A percentile compares a stretch with the other conserved stretches of the same genome.
Evolutionary conservation across 306 rosid genomes (phyloP).

Genomic region (Luffa aegyptiaca): DNA sequence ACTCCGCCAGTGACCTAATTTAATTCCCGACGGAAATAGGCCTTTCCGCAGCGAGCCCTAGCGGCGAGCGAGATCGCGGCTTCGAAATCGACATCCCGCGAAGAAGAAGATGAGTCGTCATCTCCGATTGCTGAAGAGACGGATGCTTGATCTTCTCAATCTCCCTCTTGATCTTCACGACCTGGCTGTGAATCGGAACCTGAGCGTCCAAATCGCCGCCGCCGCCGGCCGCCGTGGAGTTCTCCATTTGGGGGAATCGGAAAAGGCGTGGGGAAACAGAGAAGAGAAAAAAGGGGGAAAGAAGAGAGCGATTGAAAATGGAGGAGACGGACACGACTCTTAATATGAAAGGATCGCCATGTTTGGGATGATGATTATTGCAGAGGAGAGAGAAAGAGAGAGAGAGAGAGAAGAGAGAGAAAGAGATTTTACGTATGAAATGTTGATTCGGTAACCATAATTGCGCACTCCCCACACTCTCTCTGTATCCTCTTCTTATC

Average conservation of each 20-base stretch:
- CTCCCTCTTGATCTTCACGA: slow-evolving; percentile 70
- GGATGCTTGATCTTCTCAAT: slow-evolving; percentile 57
- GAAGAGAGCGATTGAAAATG: neutral
- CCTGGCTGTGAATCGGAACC: slow-evolving; percentile 62
- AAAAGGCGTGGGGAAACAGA: neutral
- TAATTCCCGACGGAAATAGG: slow-evolving; percentile 32
- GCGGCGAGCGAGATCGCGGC: slow-evolving; percentile 53
- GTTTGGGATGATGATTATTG: neutral
- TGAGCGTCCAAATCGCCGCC: neutral
- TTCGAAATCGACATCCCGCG: slow-evolving; percentile 18
- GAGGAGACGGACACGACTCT: neutral
- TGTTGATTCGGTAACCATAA: neutral
- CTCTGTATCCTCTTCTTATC: neutral
- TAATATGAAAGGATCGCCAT: neutral
- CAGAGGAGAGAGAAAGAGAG: neutral
- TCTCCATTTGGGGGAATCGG: neutral
- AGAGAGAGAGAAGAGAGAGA: neutral
- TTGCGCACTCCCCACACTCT: neutral
- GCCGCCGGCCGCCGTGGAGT: neutral
- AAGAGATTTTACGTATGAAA: neutral
- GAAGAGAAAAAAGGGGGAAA: neutral
- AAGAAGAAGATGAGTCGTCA: slow-evolving; percentile 26
- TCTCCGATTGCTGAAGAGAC: slow-evolving; percentile 39
- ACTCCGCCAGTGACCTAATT: neutral
- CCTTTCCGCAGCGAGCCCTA: slow-evolving; percentile 29